Base-by-base conservation (phyloP, 768 basidiomycete species). In the Tylopilus balloui region DNA sequence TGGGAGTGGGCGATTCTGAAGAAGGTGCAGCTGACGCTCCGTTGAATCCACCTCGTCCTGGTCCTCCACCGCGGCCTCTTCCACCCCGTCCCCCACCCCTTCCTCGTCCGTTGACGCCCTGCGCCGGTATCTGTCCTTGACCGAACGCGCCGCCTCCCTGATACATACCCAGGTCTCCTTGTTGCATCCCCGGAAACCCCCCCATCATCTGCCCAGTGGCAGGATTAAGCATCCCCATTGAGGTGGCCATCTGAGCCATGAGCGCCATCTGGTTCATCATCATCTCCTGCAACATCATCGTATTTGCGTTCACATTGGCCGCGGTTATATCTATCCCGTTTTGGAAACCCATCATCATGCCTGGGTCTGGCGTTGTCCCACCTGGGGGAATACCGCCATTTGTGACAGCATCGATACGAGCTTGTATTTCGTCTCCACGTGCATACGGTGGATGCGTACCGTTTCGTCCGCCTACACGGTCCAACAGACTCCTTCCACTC, bases 201-300 rank as follows among this genome's bases (percentile, higher is more conserved):
- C 71, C 74, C 69, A 76, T 72, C 56, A 79, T 80, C 60, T 80
- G 81, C 9, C 76, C 80, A 10, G 76, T 72, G 20, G 69, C 62
- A 12, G 83, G 79, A 57, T 79, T 81, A 55, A 88, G 75, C 66
- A 91, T 84, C 24, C 84, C 88, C 79, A 92, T 86, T 29, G 81
- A 83, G 25, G 82, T 77, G 35, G 88, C 88, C 83, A 95, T 88
- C 70, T 93, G 91, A 47, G 87, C 83, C 92, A 94, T 93, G 61
- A 94, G 76, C 23, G 89, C 86, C 87, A 91, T 90, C 64, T 92
- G 86, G 66, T 79, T 88, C 79, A 88, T 84, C 81, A 93, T 84
- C 78, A 93, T 85, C 64, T 91, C 91, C 67, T 92, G 92, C 57
- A 94, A 68, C 68, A 86, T 69, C 52, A 88, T 55, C 34, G 86